phyloP scores from a whole-genome alignment of 2,329 filamentous ascomycete species.

The Periconia sp. region DNA sequence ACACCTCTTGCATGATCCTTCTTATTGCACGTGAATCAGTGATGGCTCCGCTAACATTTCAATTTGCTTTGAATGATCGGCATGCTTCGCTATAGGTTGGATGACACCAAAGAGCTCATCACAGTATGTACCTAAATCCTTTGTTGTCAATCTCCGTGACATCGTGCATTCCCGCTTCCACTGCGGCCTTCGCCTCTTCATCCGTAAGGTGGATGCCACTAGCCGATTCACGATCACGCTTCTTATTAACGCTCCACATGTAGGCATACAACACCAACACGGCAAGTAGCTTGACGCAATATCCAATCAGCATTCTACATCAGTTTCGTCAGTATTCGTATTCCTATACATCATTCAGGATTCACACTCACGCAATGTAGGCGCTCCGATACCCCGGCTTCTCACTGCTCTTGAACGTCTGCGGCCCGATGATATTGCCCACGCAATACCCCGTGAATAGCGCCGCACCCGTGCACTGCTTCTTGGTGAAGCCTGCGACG shows the following conservation, averaged over 20 bases:
- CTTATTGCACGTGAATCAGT: no score
- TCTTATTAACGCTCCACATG: slow-evolving; percentile 62
- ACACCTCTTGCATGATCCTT: no score
- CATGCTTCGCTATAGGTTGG: no score
- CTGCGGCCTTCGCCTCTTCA: slow-evolving; percentile 57
- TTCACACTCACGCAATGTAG: slow-evolving; percentile 50
- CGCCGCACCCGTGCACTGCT: slow-evolving; percentile 58
- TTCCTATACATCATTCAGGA: background rate
- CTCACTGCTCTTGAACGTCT: slow-evolving; percentile 59
- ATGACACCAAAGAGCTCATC: no score
- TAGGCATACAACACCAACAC: slow-evolving; percentile 61
- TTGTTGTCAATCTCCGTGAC: slow-evolving; percentile 63
- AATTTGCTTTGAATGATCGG: no score
- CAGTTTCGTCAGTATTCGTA: slow-evolving; percentile 3
- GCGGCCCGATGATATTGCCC: slow-evolving; percentile 61
- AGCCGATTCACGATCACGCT: slow-evolving; percentile 56
- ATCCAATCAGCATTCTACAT: slow-evolving; percentile 61
- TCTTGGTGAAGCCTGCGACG: slow-evolving; percentile 62
- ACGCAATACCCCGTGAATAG: slow-evolving; percentile 62
- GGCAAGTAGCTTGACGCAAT: slow-evolving; percentile 58
- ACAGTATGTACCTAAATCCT: slow-evolving; percentile 60
- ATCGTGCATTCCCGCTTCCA: slow-evolving; percentile 63
- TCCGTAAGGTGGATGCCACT: slow-evolving; percentile 33
- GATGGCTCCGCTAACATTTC: no score
- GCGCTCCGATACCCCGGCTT: slow-evolving; percentile 57